Conservation (phyloP, 148 eudicot genomes). For the Polygonum aviculare region DNA sequence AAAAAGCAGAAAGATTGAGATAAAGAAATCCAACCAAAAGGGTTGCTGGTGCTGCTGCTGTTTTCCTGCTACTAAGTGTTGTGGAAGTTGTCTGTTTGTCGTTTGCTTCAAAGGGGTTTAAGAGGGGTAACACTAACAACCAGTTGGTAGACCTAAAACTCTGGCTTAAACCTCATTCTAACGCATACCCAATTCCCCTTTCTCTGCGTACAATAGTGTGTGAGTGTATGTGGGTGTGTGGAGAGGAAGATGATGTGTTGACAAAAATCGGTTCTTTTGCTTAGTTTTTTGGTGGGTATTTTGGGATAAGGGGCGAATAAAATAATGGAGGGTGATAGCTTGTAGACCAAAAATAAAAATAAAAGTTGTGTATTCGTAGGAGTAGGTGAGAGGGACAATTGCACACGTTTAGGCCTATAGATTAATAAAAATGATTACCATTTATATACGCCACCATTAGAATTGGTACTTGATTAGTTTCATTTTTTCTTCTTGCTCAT, state of each 20-base stretch:
- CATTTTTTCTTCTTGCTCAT: not conserved
- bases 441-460: conserved; percentile 6
- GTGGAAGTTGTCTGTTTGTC: conserved; percentile 9
- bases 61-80: conserved; percentile 5
- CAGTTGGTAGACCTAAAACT: conserved; percentile 90
- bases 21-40: conserved; percentile 11
- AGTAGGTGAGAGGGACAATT: conserved; percentile 14
- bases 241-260: conserved; percentile 1
- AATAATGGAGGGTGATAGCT: conserved; percentile 12
- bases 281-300: not conserved
- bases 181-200: conserved; percentile 32
- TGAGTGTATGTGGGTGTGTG: not conserved
- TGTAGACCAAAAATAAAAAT: not conserved
- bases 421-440: conserved; percentile 4
- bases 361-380: not conserved
- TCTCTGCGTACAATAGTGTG: not conserved
- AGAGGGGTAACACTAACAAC: conserved; percentile 49
- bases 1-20: conserved; percentile 1
- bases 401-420: conserved; percentile 11
- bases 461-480: not conserved
- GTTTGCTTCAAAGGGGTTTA: conserved; percentile 56
- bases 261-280: not conserved
- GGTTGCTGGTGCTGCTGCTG: conserved; percentile 26
- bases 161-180: conserved; percentile 50
- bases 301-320: conserved; percentile 11